These are phyloP conservation scores for Naganishia friedmannii DNA, from an alignment of 768 basidiomycete species.

Conservation along the genomic window DNA sequence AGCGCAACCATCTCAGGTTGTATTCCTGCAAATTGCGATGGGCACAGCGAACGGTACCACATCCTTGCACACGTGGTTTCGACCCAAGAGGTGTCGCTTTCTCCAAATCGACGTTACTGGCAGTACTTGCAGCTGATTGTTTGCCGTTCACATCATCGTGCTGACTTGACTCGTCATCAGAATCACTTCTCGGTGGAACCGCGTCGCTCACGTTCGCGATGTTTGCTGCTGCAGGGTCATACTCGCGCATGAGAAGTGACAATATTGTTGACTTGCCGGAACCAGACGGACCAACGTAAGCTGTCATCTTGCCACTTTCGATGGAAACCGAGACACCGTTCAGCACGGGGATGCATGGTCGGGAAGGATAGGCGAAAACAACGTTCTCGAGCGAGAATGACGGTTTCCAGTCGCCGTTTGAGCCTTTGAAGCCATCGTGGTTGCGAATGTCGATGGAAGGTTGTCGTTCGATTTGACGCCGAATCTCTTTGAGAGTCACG, in stretches of 20 bases:
- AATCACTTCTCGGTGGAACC: no score
- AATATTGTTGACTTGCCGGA: conserved; percentile 47
- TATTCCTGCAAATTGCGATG: no score
- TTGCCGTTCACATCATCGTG: no score
- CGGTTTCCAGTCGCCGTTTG: conserved; percentile 31
- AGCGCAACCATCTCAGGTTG: conserved; percentile 27
- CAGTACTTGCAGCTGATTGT: no score
- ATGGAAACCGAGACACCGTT: conserved; percentile 39
- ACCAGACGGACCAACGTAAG: conserved; percentile 48
- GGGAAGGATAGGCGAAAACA: conserved; percentile 48
- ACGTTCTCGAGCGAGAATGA: conserved; percentile 45
- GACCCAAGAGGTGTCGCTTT: no score
- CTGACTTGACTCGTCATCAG: no score
- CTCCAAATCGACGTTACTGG: no score
- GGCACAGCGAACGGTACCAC: no score
- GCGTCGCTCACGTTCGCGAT: background rate
- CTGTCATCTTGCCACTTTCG: conserved; percentile 44
- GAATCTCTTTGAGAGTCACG: conserved; percentile 36
- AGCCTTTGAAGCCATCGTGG: conserved; percentile 32
- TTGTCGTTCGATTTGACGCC: conserved; percentile 42
- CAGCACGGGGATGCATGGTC: conserved; percentile 38
- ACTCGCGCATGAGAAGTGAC: conserved; percentile 44
- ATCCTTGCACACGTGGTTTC: no score
- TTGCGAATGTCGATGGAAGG: conserved; percentile 45
- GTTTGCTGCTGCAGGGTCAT: conserved; percentile 40